A percentile compares a stretch with the other conserved stretches of the same genome.
Conservation (phyloP, 805 yeast species). For the Lachancea dasiensis region DNA sequence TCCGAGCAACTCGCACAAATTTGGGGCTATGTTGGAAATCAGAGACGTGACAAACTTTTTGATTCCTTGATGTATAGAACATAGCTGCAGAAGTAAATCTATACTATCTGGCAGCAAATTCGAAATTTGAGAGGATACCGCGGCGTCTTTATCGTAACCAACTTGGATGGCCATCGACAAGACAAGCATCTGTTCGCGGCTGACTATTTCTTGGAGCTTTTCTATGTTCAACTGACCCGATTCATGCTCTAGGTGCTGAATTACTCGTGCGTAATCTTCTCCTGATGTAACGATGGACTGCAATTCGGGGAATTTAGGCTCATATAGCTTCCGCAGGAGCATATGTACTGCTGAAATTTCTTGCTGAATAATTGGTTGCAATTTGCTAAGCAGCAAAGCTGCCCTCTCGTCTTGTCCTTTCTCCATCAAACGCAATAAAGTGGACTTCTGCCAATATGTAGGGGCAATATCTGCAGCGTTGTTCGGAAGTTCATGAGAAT, state of each 20-base stretch:
- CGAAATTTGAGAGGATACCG: constrained; percentile 33
- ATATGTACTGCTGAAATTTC: constrained; percentile 49
- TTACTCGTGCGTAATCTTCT: constrained; percentile 50
- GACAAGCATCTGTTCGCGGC: constrained; percentile 63
- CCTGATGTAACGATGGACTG: constrained; percentile 57
- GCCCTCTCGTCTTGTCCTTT: constrained; percentile 39
- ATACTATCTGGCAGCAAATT: constrained; percentile 35
- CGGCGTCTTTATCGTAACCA: constrained; percentile 29
- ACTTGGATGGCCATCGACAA: constrained; percentile 68
- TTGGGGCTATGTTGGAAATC: constrained; percentile 67
- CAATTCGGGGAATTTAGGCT: constrained; percentile 64
- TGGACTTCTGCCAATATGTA: background rate
- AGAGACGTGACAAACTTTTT: constrained; percentile 50
- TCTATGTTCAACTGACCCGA: constrained; percentile 30
- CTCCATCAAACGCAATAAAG: constrained; percentile 3
- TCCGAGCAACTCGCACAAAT: constrained; percentile 66
- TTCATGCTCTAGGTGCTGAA: constrained; percentile 44
- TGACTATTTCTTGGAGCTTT: constrained; percentile 39
- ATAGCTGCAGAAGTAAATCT: constrained; percentile 41
- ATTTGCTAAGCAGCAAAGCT: constrained; percentile 47
- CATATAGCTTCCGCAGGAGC: constrained; percentile 48
- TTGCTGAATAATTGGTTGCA: constrained; percentile 46
- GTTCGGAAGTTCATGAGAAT: background rate
- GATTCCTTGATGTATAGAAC: constrained; percentile 39
- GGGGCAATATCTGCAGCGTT: background rate